Evolutionary conservation across 805 yeast species (phyloP), one percentile per base, ranked within the genome.

Genomic region (Candida argentea): DNA sequence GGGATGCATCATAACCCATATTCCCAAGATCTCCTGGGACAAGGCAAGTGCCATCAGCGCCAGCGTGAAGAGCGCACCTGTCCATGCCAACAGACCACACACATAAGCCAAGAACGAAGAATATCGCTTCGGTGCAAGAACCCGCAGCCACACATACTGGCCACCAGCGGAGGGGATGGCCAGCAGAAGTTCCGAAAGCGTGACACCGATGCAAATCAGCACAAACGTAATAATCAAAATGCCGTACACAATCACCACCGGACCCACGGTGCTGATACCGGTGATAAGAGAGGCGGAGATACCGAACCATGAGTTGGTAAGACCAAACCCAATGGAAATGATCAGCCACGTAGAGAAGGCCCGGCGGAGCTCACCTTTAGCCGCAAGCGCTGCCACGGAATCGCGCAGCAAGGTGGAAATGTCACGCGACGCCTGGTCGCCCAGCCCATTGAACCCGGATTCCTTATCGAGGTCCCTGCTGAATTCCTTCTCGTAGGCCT

Each of bases 291-390:
- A 50, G 4, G 64, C 57, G 10, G 57, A 49, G 27, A 60, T 56
- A 10, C 67, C 66, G 25, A 56, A 50, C 65, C 65, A 60, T 15
- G 61, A 55, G 49, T 60, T 58, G 27, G 65, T 59, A 32, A 60
- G 45, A 10, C 61, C 61, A 40, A 60, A 60, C 6, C 65, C 65
- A 34, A 60, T 51, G 9, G 58, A 59, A 10, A 59, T 46, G 17
- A 60, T 49, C 2, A 62, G 55, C 48, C 54, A 59, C 15, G 57
- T 50, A 2, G 61, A 53, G 29, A 60, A 60, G 15, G 56, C 57
- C 37, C 64, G 46, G 22, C 47, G 47, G 28, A 50, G 48, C 35
- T 50, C 59, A 10, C 39, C 36, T 6, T 21, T 23, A 15, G 16
- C 24, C 15, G 25, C 21, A 23, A 25, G 12, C 4, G 14, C 15